Evolutionary conservation across 169 alveolate genomes (phyloP), one percentile per base, ranked within the genome.

Genomic region (Perkinsus olseni): DNA sequence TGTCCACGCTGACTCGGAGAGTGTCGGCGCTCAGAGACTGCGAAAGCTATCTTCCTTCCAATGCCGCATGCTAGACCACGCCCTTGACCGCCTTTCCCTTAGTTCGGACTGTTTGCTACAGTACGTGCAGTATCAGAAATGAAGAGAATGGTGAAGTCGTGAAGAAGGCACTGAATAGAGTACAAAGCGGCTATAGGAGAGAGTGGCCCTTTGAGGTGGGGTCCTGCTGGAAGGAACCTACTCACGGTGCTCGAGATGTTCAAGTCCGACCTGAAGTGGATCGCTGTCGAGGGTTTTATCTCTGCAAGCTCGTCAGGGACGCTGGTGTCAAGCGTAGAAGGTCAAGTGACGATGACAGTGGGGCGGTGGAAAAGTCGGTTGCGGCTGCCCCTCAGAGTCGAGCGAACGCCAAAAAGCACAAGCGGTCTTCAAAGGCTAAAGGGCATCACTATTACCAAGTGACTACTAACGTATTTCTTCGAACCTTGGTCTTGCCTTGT

Each of bases 81-180:
- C 95, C n/a, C 40, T 38, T 94, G 40, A 92, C 94, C 0, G 48
- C 90, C 0, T 94, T 94, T 91, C 51, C 74, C 10, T 45, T 93
- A 4, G 95, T 92, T 17, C 40, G 91, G 36, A 94, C 94, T 20
- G 74, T 94, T 36, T 94, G 95, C 93, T 94, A 94, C 36, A 92
- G 94, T 50, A 94, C 95, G 21, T 94, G 95, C 40, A 92, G 94
- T 31, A 48, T 94, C 1, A 92, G 48, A 38, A 91, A 45, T 39
- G 95, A 94, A 45, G 95, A 94, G 74, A 94, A 94, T 92, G 94
- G 93, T 38, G 91, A 92, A 36, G 95, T 94, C 48, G 94, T 94
- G 28, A 90, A 92, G 38, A 92, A 94, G 91, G 82, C 92, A 11
- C 90, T 94, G 17, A 92, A 92, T 28, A 62, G 82, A 62, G 10